A percentile compares a stretch with the other conserved stretches of the same genome.
These are phyloP conservation scores for Aegilops sharonensis DNA, from an alignment of 176 grass and related monocot species.

Conservation along the genomic window DNA sequence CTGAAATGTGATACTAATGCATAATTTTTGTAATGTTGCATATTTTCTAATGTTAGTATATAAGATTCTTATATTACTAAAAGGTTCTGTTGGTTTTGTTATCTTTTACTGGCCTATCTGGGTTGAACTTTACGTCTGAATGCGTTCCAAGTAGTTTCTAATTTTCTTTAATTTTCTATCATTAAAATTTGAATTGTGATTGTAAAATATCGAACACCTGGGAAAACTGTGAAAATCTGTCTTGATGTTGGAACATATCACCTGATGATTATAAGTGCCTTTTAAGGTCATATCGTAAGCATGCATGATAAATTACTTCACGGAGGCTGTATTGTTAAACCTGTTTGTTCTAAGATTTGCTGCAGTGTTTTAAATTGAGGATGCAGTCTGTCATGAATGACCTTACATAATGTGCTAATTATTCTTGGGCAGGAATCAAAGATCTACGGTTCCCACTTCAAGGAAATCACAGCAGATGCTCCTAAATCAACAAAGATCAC, in stretches of 20 bases:
- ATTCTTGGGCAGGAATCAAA: conserved; percentile 72
- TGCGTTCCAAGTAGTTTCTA: background rate
- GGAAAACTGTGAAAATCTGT: background rate
- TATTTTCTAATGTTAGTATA: background rate
- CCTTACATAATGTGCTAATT: background rate
- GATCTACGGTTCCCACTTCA: conserved; percentile 87
- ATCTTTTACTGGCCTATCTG: background rate
- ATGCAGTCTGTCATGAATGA: background rate
- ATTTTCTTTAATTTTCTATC: background rate
- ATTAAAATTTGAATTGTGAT: background rate
- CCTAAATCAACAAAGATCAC: conserved; percentile 97
- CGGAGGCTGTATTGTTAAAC: background rate
- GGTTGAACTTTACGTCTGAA: background rate
- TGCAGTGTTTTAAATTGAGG: background rate
- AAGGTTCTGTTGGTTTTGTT: background rate
- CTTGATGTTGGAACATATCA: background rate
- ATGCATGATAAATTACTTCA: background rate
- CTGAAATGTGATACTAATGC: background rate
- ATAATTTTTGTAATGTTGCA: background rate
- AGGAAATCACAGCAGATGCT: conserved; percentile 84
- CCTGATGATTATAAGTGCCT: background rate
- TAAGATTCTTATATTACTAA: background rate
- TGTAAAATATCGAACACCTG: background rate
- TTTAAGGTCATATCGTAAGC: background rate
- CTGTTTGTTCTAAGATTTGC: background rate